Evolutionary conservation across 805 yeast species (phyloP), one percentile per base, ranked within the genome.

Genomic region (Candida sithepensis): DNA sequence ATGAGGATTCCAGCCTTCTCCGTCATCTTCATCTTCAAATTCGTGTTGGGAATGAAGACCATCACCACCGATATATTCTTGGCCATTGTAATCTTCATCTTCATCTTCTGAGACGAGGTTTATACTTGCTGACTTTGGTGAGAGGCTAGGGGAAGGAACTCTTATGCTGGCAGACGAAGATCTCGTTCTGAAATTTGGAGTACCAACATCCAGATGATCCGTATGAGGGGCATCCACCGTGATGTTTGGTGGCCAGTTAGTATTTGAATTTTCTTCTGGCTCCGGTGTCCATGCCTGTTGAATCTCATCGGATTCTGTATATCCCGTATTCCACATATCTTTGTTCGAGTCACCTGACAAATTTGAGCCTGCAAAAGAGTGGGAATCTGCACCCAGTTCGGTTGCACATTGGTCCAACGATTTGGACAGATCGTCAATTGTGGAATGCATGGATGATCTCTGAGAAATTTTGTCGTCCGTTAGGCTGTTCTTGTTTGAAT

Each of bases 381-480:
- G 41, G 3, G 26, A 19, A 28, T 41, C 33, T 23, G 28, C 39
- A 10, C 37, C 20, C 14, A 50, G 41, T 16, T 41, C 48, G n/a
- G 10, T 48, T 8, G 57, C 55, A 51, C 51, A 49, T 32, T 47
- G 49, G 38, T 54, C 57, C 7, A 54, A 39, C 18, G 54, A 52
- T 22, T 48, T 49, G 14, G 51, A 42, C 19, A 54, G 46, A 26
- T 54, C 55, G 16, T 51, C 54, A 12, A 54, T 44, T 12, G 21
- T 19, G 9, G 55, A 54, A 40, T 42, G 43, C 23, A 19, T 24
- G 13, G 54, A 45, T 9, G 18, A 26, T 9, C 39, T 13, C 16
- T 40, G 16, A 22, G 41, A 39, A n/a, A 8, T 14, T 14, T 37
- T 6, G 13, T 16, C 24, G 16, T 13, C 18, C 14, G 30, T 9